These are phyloP conservation scores for Pyronema omphalodes DNA, from an alignment of 495 filamentous ascomycete genomes.

Conservation along the genomic window DNA sequence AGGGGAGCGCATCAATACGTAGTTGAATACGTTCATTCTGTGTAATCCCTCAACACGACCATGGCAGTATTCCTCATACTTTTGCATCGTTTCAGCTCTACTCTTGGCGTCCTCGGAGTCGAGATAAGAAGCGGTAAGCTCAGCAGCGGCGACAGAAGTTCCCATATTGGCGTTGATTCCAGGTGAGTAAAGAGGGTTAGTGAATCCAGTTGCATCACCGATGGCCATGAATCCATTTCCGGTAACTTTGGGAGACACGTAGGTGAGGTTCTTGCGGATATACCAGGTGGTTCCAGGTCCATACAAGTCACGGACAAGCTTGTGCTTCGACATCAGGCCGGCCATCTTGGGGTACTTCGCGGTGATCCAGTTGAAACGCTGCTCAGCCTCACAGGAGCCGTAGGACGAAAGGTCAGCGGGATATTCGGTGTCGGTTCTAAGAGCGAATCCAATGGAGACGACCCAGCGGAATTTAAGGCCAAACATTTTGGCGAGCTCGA, in stretches of 20 bases:
- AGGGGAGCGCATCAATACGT: conserved; percentile 4
- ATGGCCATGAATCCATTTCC: conserved; percentile 11
- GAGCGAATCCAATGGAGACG: conserved; percentile 9
- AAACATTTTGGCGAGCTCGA: conserved; percentile 2
- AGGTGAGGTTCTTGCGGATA: conserved; percentile 9
- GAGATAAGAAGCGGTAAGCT: conserved; percentile 3
- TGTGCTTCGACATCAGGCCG: conserved; percentile 8
- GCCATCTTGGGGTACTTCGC: conserved; percentile 8
- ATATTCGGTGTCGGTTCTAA: conserved; percentile 6
- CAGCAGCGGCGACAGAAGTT: conserved; percentile 2
- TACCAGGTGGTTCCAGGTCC: conserved; percentile 9
- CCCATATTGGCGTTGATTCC: conserved; percentile 13
- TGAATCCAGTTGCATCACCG: conserved; percentile 13
- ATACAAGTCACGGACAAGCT: conserved; percentile 6
- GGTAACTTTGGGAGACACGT: conserved; percentile 9
- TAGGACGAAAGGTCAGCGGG: conserved; percentile 5
- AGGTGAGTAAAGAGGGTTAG: conserved; percentile 10
- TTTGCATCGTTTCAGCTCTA: neutral
- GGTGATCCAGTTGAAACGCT: conserved; percentile 8
- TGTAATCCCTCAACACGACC: neutral
- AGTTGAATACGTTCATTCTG: conserved; percentile 6
- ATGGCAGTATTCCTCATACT: conserved; percentile 3
- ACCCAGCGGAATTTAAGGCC: conserved; percentile 2
- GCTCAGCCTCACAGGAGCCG: conserved; percentile 6
- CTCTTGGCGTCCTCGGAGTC: neutral